Evolutionary conservation across 148 eudicot species (phyloP).

Genomic region (Camellia sinensis): DNA sequence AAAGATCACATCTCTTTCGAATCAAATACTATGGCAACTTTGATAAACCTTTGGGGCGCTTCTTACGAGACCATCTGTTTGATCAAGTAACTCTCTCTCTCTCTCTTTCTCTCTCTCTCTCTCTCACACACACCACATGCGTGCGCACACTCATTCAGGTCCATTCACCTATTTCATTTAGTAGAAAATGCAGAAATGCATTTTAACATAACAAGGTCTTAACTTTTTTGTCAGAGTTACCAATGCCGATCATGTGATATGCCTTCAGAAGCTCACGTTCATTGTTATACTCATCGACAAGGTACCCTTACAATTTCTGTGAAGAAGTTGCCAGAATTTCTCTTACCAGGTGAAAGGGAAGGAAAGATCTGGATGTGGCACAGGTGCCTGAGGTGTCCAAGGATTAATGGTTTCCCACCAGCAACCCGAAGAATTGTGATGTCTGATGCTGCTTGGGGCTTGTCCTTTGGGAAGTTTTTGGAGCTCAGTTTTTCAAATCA

Average conservation of each 20-base stretch:
- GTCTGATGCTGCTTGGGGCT: conserved; percentile 99
- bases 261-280: conserved; percentile 96
- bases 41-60: conserved; percentile 94
- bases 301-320: conserved; percentile 96
- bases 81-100: conserved; percentile 53
- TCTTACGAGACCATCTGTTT: conserved; percentile 82
- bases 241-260: conserved; percentile 75
- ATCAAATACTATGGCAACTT: conserved; percentile 89
- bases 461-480: conserved; percentile 96
- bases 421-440: conserved; percentile 88
- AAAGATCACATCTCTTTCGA: conserved; percentile 86
- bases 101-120: conserved; percentile 8
- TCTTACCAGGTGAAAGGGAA: conserved; percentile 78
- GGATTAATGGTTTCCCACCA: conserved; percentile 75
- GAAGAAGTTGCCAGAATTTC: conserved; percentile 68
- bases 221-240: conserved; percentile 47
- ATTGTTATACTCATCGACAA: conserved; percentile 93
- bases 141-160: not conserved
- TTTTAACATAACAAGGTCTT: not conserved
- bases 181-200: conserved; percentile 15
- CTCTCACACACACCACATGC: not conserved
- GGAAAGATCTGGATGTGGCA: conserved; percentile 99
- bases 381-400: conserved; percentile 87
- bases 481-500: conserved; percentile 98
- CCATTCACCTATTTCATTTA: not conserved